Evolutionary conservation across 495 filamentous ascomycete species (phyloP).

Genomic region (Cairneyella variabilis): DNA sequence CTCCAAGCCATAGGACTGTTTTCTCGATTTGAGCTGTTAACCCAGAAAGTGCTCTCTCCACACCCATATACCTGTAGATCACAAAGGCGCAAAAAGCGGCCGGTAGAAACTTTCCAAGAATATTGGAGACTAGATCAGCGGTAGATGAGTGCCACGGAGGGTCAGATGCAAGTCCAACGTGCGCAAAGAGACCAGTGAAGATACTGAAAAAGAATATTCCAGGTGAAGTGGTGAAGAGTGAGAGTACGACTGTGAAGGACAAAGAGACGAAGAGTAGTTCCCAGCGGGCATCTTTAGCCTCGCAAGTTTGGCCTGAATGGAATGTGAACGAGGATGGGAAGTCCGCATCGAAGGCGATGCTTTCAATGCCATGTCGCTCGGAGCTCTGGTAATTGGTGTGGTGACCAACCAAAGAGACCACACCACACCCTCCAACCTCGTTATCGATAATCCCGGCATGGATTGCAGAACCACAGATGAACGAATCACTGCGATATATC

Average conservation of each 20-base stretch:
- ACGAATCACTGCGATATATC: slow-evolving; percentile 78
- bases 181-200: slow-evolving; percentile 71
- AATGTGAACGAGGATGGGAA: slow-evolving; percentile 79
- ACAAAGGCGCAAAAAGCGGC: slow-evolving; percentile 73
- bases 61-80: slow-evolving; percentile 65
- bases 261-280: slow-evolving; percentile 68
- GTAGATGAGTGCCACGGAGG: slow-evolving; percentile 55
- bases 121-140: slow-evolving; percentile 55
- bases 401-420: slow-evolving; percentile 63
- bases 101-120: slow-evolving; percentile 71
- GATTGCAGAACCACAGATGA: slow-evolving; percentile 76
- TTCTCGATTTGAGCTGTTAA: slow-evolving; percentile 67
- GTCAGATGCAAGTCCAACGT: slow-evolving; percentile 76
- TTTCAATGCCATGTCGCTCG: slow-evolving; percentile 59
- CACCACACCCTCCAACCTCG: slow-evolving; percentile 70
- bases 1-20: slow-evolving; percentile 69
- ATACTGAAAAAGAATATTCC: slow-evolving; percentile 66
- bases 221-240: slow-evolving; percentile 65
- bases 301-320: slow-evolving; percentile 44
- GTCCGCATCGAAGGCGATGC: slow-evolving; percentile 65
- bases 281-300: slow-evolving; percentile 66
- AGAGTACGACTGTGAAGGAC: slow-evolving; percentile 59
- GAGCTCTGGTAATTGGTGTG: slow-evolving; percentile 58
- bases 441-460: slow-evolving; percentile 72
- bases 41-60: slow-evolving; percentile 44